Evolutionary conservation across 108 stramenopile species (phyloP), one percentile per base, ranked within the genome.

Genomic region (Skeletonema tropicum): DNA sequence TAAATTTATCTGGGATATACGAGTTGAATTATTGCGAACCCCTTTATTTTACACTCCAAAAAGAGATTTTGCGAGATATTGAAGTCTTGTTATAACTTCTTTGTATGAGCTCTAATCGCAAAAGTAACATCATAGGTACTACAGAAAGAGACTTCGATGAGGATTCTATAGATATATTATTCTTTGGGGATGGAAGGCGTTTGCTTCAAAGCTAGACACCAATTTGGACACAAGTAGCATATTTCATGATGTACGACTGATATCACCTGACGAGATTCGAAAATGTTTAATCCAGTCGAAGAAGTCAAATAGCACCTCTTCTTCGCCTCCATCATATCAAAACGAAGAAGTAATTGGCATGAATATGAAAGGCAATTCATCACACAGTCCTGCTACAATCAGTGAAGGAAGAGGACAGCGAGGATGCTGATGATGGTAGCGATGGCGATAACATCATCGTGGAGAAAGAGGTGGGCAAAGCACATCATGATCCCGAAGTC

Each of bases 151-250:
- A 39, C 4, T 39, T 39, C 8, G 8, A 39, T 39, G 38, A 39
- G 38, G 38, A 39, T 39, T 39, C 38, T 39, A 39, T 39, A 39
- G 38, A 39, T 39, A 7, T 39, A 39, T 39, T 7, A 39, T 10
- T 10, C 3, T 10, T 1, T 39, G 6, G 38, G 38, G 38, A n/a
- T n/a, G n/a, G n/a, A n/a, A 84, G 60, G 55, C 32, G 1, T 89
- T 95, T 87, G 92, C 89, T 10, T 71, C 59, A 45, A 71, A 68
- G 35, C 89, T 93, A 84, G 52, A 80, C 26, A 67, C 60, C 9
- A 46, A 71, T 64, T 42, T 55, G 23, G 52, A 25, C 52, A 55
- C 52, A 5, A 55, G 70, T 19, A 76, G 4, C 21, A 19, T 33
- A 60, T 23, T 25, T 26, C 32, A 46, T 41, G 19, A 68, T 32